Base-by-base conservation (phyloP, 345 rosid species). In the Syzygium aqueum region DNA sequence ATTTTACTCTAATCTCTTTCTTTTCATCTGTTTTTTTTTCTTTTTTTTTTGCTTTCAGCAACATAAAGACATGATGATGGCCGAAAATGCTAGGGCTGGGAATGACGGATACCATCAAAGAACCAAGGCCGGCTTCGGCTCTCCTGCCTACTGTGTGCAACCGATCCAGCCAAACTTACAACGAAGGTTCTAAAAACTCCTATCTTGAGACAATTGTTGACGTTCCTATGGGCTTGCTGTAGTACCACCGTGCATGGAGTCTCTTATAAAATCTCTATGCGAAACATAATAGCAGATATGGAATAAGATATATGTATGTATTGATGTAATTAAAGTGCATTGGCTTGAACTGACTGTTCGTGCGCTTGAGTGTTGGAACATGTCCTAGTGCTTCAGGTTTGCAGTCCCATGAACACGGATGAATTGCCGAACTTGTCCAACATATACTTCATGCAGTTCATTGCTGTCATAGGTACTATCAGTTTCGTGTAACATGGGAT, bases 141-240 rank as follows among this genome's bases (percentile, higher is more conserved):
- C 21, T 30, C 27, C 51, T 9, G 49, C 86, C 40, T 84, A 28
- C 86, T 7, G n/a, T 37, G 86, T 84, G 63, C 86, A 84, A 53
- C 86, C 86, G 6, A 84, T 84, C 86, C 86, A 84, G 65, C 86
- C 57, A 53, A 84, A 84, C 86, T 3, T 84, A 25, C 86, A 84
- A 56, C 63, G 49, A 30, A 37, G 63, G 46, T 52, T 53, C 57
- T 84, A 57, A 53, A 51, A 84, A n/a, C 33, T 21, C 85, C 85
- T 84, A 7, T 84, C 85, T n/a, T 50, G 57, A 27, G 23, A 51
- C 2, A 22, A 53, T 1, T 17, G 53, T 46, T 33, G 37, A 25
- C 37, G 19, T 28, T 53, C 56, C 37, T 4, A 22, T 28, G 85
- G 53, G 43, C 59, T 33, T 84, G 53, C 53, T 28, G 11, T 50